Evolutionary conservation across 2,329 filamentous ascomycete species (phyloP), one percentile per base, ranked within the genome.

Genomic region (Aspergillus viridinutans): DNA sequence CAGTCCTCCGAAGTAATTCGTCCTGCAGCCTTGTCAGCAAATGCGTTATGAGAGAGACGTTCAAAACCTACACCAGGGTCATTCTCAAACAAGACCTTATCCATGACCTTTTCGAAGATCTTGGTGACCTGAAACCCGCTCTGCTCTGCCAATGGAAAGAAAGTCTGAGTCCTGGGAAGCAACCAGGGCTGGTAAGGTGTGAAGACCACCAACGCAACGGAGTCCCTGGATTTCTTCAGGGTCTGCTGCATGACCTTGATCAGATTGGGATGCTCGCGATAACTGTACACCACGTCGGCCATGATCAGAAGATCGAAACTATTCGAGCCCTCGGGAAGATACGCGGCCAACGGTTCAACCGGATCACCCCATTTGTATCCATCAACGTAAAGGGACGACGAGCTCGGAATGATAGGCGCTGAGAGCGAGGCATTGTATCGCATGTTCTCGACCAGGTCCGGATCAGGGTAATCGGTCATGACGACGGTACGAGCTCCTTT

Each of bases 111-210:
- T 74, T 97, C 90, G 50, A 92, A 79, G 35, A 96, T 81, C 78
- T 93, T 90, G 61, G 87, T 86, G 2, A 96, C 92, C 17, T 75
- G 75, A 59, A 97, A 89, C 0, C 91, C 92, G 50, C 79, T 81
- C 52, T 84, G 83, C 58, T 84, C 80, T 4, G 88, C 90, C 56
- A 92, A 69, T 50, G 92, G 89, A 69, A 97, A 97, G 77, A 97
- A 97, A 3, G 83, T 84, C 71, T 96, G 80, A 68, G 96, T 94
- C 73, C 91, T 89, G 61, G 92, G 83, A 66, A 89, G 81, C 69
- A 97, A 79, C 92, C 92, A 97, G 1, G 93, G 92, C 61, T 94
- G 82, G 75, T 97, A 96, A 21, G 90, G 92, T 0, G 92, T 96
- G 77, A 97, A 97, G 73, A 97, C 95, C 7, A 97, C 92, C 66